Conservation (phyloP, 2,329 filamentous ascomycete genomes). For the Triangularia setosa region DNA sequence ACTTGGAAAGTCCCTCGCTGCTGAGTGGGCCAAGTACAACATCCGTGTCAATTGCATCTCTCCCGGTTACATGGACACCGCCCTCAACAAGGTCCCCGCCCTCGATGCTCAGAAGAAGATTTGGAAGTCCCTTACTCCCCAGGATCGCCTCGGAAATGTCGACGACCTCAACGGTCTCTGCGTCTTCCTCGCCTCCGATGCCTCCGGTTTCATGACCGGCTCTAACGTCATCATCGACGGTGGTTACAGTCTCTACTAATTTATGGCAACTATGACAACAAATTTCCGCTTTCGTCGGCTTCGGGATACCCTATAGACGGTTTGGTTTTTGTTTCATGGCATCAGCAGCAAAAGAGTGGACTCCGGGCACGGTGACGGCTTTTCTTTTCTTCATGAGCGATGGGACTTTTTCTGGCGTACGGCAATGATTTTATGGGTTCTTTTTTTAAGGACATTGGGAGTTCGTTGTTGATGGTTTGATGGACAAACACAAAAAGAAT, state of each 20-base stretch:
- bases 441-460: neutral
- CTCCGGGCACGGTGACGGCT: neutral
- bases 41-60: conserved; percentile 84
- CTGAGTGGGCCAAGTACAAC: conserved; percentile 77
- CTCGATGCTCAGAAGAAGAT: conserved; percentile 80
- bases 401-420: neutral
- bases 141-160: conserved; percentile 66
- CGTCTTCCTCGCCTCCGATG: conserved; percentile 71
- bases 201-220: conserved; percentile 73
- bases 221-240: conserved; percentile 69
- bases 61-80: conserved; percentile 84
- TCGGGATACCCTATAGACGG: conserved; percentile 19
- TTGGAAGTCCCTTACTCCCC: conserved; percentile 70
- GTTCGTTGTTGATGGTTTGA: neutral
- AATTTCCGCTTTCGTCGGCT: conserved; percentile 1
- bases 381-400: neutral
- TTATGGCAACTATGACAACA: neutral
- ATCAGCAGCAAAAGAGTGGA: neutral
- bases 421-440: neutral
- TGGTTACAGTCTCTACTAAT: conserved; percentile 61
- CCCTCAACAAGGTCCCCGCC: conserved; percentile 71
- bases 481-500: neutral
- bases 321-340: conserved; percentile 3
- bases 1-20: conserved; percentile 74
- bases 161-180: conserved; percentile 76